These are phyloP conservation scores for Drechslerella stenobrocha DNA, from an alignment of 2,329 filamentous ascomycete species.

Conservation along the genomic window DNA sequence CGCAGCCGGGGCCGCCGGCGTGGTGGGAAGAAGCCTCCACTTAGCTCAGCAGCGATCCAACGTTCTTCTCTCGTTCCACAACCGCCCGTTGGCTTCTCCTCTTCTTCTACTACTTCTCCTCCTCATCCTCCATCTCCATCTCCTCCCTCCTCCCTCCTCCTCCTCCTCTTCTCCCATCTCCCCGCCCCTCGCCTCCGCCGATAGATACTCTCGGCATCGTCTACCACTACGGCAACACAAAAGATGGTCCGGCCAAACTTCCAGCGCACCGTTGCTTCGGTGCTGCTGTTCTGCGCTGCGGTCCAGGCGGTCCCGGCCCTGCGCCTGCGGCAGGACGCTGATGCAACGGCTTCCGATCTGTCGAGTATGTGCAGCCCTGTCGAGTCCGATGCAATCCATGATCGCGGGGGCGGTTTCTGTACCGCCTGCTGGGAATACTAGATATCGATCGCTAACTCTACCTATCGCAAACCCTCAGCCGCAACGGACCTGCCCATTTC, in stretches of 20 bases:
- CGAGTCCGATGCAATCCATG: background rate
- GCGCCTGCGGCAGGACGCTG: conserved; percentile 25
- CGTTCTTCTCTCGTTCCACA: conserved; percentile 4
- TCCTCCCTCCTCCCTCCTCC: conserved; percentile 21
- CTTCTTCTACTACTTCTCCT: conserved; percentile 18
- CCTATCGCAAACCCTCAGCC: conserved; percentile 10
- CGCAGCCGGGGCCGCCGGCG: too few species aligned
- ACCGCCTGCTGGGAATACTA: too few species aligned
- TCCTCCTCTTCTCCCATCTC: conserved; percentile 14
- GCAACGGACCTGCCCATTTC: conserved; percentile 11
- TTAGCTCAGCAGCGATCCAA: background rate
- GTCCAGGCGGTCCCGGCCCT: conserved; percentile 43
- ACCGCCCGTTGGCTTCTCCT: conserved; percentile 6
- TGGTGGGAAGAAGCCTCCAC: background rate
- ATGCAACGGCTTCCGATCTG: conserved; percentile 22
- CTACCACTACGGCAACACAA: conserved; percentile 14
- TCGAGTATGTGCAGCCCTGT: conserved; percentile 7
- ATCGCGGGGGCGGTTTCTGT: too few species aligned
- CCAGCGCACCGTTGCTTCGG: conserved; percentile 36
- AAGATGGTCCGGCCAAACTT: conserved; percentile 45
- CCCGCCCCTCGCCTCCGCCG: background rate
- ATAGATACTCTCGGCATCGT: conserved; percentile 3
- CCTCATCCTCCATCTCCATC: conserved; percentile 3
- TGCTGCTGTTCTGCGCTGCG: conserved; percentile 40
- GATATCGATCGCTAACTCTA: conserved; percentile 2